A percentile compares a stretch with the other conserved stretches of the same genome.
phyloP scores from a whole-genome alignment of 2,329 filamentous ascomycete species.

The Ustulina deusta region DNA sequence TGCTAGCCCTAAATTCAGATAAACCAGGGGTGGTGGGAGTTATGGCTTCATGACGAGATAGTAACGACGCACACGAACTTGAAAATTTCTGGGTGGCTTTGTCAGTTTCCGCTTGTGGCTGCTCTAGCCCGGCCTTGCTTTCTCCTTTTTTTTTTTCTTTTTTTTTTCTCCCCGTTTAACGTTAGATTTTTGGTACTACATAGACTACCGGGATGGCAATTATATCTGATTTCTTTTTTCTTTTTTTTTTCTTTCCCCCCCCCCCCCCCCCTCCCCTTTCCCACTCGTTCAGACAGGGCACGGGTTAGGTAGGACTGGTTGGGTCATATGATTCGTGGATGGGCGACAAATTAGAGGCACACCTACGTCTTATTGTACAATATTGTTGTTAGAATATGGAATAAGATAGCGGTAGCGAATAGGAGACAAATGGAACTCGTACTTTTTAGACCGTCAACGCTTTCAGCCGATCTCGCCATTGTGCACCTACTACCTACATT shows the following conservation, averaged over 20 bases:
- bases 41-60: conserved; percentile 29
- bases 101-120: conserved; percentile 25
- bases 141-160: neutral
- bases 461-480: conserved; percentile 25
- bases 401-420: conserved; percentile 11
- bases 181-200: conserved; percentile 24
- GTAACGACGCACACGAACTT: conserved; percentile 34
- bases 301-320: conserved; percentile 12
- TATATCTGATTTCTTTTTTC: conserved; percentile 13
- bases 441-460: conserved; percentile 22
- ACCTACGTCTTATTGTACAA: conserved; percentile 28
- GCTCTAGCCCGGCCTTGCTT: conserved; percentile 9
- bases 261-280: neutral
- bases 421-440: conserved; percentile 17
- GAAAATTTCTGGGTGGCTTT: conserved; percentile 20
- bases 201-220: conserved; percentile 33
- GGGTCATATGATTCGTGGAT: conserved; percentile 27
- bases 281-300: conserved; percentile 15
- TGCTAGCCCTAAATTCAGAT: neutral
- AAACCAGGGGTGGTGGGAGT: conserved; percentile 7
- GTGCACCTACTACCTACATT: conserved; percentile 14
- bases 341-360: conserved; percentile 24
- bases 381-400: conserved; percentile 21
- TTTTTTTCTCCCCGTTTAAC: conserved; percentile 5
- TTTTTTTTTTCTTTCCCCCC: neutral